Base-by-base conservation (phyloP, 192 early-diverging fungal species). In the Mortierella claussenii region DNA sequence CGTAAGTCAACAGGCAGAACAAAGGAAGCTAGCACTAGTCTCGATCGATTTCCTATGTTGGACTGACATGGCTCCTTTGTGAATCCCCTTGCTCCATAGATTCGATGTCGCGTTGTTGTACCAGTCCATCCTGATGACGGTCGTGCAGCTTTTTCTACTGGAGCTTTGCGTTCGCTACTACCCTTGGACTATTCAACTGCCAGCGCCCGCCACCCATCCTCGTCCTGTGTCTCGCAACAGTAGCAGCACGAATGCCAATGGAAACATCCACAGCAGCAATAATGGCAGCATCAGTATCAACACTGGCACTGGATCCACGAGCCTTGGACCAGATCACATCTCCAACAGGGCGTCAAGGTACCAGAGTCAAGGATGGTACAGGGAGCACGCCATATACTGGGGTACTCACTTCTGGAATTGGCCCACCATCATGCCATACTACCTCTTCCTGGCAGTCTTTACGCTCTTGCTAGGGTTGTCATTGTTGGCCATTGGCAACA, bases 61-160 rank as follows among this genome's bases (percentile, higher is more conserved):
- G n/a, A n/a, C n/a, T n/a, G n/a, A n/a, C n/a, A n/a, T n/a, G n/a
- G n/a, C n/a, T n/a, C n/a, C n/a, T n/a, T n/a, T n/a, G n/a, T n/a
- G n/a, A n/a, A n/a, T n/a, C n/a, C n/a, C n/a, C n/a, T n/a, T n/a
- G n/a, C n/a, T n/a, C n/a, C n/a, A n/a, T 70, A 74, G 81, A 53
- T 88, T 88, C 59, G 87, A 85, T 51, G 45, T 37, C 2, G 82
- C 82, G n/a, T 68, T 88, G 15, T 37, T 88, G 17, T 68, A 79
- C 47, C 87, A 88, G 60, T 85, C 83, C 8, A 82, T 88, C 33
- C 34, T 85, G 15, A 88, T 88, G 87, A 81, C 86, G n/a, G 26
- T 76, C 4, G 81, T 82, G 8, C 83, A 85, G 30, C 59, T 87
- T 28, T 69, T 87, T 31, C 34, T 87, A 11, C 69, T 87, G n/a